Conservation (phyloP, 768 basidiomycete species). For the Termitomyces sp. region DNA sequence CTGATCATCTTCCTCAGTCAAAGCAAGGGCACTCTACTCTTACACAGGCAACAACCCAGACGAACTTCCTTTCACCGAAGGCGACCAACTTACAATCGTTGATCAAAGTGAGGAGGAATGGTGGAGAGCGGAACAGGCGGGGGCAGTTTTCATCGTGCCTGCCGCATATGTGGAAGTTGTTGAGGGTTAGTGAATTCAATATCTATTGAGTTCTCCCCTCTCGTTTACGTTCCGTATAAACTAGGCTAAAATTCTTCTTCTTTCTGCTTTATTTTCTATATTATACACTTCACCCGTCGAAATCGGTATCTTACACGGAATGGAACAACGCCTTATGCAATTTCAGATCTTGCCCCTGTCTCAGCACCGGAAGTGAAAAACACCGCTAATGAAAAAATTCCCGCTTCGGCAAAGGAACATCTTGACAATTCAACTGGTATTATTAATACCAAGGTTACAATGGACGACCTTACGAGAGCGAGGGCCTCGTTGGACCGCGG, state of each 20-base stretch:
- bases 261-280: conserved; percentile 49
- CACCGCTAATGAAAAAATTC: not conserved
- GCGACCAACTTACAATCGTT: conserved; percentile 71
- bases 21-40: conserved; percentile 75
- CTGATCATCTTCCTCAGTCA: conserved; percentile 28
- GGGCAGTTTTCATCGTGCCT: conserved; percentile 85
- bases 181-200: conserved; percentile 79
- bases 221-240: conserved; percentile 50
- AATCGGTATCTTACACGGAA: conserved; percentile 25
- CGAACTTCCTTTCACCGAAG: conserved; percentile 83
- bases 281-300: conserved; percentile 23
- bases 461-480: not conserved
- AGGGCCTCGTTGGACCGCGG: conserved; percentile 5
- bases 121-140: conserved; percentile 93
- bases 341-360: conserved; percentile 4
- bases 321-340: conserved; percentile 16
- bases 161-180: conserved; percentile 83
- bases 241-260: conserved; percentile 78
- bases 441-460: not conserved
- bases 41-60: conserved; percentile 69
- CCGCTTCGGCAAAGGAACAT: not conserved
- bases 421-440: not conserved
- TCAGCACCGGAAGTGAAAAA: not conserved
- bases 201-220: conserved; percentile 46
- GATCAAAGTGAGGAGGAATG: conserved; percentile 84